Conservation (phyloP, 805 yeast genomes). For the Pichia californica region DNA sequence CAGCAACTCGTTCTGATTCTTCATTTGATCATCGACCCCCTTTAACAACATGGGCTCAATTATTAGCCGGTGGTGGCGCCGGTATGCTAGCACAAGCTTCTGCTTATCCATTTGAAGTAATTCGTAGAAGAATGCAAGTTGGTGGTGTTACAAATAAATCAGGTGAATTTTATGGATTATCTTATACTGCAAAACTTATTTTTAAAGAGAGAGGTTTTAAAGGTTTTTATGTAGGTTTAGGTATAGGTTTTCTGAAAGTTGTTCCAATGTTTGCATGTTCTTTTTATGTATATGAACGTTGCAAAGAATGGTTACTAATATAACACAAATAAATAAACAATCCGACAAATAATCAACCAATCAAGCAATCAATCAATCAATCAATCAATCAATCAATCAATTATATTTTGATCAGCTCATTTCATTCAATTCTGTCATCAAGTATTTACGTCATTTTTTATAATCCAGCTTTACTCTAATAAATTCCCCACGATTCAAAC, state of each 20-base stretch:
- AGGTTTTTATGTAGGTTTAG: conserved; percentile 91
- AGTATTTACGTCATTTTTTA: too few species aligned
- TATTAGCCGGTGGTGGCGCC: conserved; percentile 91
- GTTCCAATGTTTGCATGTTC: conserved; percentile 97
- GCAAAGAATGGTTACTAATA: conserved; percentile 65
- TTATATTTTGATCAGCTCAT: conserved; percentile 34
- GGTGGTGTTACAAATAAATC: conserved; percentile 62
- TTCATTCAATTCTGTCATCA: too few species aligned
- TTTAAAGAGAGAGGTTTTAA: conserved; percentile 68
- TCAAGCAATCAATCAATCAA: too few species aligned
- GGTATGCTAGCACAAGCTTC: conserved; percentile 95
- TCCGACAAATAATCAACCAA: too few species aligned
- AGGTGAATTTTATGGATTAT: conserved; percentile 50
- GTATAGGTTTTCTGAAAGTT: conserved; percentile 92
- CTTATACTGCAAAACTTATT: conserved; percentile 51
- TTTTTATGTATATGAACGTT: conserved; percentile 86
- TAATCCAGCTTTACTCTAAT: too few species aligned
- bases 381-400: too few species aligned
- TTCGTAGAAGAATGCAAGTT: conserved; percentile 93
- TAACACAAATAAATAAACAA: conserved; percentile 29
- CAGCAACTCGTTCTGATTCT: conserved; percentile 24
- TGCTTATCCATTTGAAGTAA: conserved; percentile 93
- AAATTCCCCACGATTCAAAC: too few species aligned
- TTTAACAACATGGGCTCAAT: conserved; percentile 84
- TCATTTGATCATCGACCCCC: conserved; percentile 51